These are phyloP conservation scores for Alternaria novae-zelandiae DNA, from an alignment of 2,329 filamentous ascomycete species.

Conservation along the genomic window DNA sequence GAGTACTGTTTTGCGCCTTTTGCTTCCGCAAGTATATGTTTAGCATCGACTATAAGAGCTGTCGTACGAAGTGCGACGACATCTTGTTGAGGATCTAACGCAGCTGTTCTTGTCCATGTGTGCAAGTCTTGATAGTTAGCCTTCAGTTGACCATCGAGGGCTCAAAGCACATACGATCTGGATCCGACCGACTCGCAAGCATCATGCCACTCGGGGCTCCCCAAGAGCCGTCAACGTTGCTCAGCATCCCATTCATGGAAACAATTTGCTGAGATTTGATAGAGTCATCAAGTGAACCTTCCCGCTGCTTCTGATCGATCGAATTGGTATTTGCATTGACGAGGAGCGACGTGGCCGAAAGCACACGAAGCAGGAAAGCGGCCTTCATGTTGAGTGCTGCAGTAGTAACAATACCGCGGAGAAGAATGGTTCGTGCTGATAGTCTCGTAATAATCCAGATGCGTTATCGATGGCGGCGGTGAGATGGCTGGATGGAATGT, in stretches of 20 bases:
- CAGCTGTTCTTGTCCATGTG: neutral
- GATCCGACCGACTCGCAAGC: neutral
- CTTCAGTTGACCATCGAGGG: fast-evolving
- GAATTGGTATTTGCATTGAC: neutral
- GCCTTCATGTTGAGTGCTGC: neutral
- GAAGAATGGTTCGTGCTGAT: neutral
- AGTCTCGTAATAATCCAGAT: neutral
- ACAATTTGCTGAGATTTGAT: neutral
- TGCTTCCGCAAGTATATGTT: no score
- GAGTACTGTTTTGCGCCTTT: no score
- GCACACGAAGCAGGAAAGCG: neutral
- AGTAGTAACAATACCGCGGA: neutral
- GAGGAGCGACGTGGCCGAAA: neutral
- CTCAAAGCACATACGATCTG: neutral
- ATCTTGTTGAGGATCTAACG: no score
- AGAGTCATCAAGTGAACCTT: neutral
- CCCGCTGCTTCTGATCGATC: neutral
- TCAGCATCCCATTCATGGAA: neutral
- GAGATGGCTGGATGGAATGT: neutral
- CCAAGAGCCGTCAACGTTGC: neutral
- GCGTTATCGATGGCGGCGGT: neutral
- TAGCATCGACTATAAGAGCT: fast-evolving
- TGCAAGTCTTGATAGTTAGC: fast-evolving
- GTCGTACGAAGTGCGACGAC: no score
- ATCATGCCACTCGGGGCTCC: neutral